Percentiles rank a stretch among this genome's conserved stretches.
These are phyloP conservation scores for Kwoniella heveanensis DNA, from an alignment of 768 basidiomycete species.

Conservation along the genomic window DNA sequence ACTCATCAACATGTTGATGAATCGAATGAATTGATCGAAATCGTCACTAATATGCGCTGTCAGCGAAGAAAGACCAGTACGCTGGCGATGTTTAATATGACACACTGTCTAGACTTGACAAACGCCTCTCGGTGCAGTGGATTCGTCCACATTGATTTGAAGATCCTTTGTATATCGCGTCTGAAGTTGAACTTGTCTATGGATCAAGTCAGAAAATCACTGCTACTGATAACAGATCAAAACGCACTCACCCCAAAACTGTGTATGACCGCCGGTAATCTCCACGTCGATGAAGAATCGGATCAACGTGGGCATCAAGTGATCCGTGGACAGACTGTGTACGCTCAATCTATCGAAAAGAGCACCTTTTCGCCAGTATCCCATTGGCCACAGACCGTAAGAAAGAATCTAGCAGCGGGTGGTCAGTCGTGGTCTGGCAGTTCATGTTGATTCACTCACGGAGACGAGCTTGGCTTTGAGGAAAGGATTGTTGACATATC, in stretches of 20 bases:
- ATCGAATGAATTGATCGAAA: constrained; percentile 89
- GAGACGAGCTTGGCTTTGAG: constrained; percentile 95
- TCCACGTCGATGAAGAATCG: constrained; percentile 98
- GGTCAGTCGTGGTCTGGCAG: constrained; percentile 1
- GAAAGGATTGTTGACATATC: constrained; percentile 99
- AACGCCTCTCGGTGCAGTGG: constrained; percentile 84
- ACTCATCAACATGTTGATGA: constrained; percentile 97
- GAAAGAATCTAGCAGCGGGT: constrained; percentile 45
- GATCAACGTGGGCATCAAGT: constrained; percentile 87
- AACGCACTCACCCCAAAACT: constrained; percentile 90
- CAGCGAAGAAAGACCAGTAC: not conserved
- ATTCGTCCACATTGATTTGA: constrained; percentile 90
- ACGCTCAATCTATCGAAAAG: constrained; percentile 80
- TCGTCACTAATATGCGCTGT: constrained; percentile 61
- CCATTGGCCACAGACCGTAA: constrained; percentile 51
- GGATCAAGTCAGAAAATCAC: constrained; percentile 3
- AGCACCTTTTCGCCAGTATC: constrained; percentile 59
- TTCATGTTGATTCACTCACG: constrained; percentile 58
- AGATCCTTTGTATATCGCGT: constrained; percentile 80
- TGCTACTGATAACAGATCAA: constrained; percentile 38
- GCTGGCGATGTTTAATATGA: no score
- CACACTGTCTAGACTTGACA: constrained; percentile 73
- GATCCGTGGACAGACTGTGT: constrained; percentile 78
- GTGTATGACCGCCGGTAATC: constrained; percentile 93
- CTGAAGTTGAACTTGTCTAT: constrained; percentile 56